A percentile compares a stretch with the other conserved stretches of the same genome.
Evolutionary conservation across 139 green algal genomes (phyloP).

Genomic region (Volvox reticuliferus): DNA sequence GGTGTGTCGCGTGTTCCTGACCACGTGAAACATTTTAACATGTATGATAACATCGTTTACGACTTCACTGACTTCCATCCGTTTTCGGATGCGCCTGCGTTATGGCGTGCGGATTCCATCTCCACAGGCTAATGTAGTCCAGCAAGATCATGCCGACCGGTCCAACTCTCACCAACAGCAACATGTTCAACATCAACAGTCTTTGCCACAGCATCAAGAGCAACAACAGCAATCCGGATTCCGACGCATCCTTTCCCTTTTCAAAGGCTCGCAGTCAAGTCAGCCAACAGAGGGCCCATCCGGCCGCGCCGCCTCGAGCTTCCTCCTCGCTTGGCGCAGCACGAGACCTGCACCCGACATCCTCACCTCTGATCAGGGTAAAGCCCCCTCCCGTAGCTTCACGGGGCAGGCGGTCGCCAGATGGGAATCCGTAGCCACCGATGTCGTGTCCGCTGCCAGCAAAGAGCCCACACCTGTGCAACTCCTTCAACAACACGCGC

Average conservation of each 20-base stretch:
- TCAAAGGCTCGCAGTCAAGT: not conserved
- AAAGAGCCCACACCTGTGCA: not conserved
- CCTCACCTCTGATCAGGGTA: not conserved
- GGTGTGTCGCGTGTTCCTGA: too few species aligned
- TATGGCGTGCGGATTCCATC: too few species aligned
- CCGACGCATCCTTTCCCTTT: not conserved
- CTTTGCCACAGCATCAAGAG: not conserved
- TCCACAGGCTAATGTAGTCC: too few species aligned
- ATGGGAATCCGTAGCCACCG: not conserved
- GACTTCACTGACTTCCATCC: too few species aligned
- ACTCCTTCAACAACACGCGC: too few species aligned
- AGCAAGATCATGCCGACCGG: too few species aligned
- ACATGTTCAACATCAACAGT: not conserved
- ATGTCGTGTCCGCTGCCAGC: not conserved
- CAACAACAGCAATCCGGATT: not conserved
- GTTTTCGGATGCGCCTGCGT: too few species aligned
- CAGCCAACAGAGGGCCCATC: not conserved
- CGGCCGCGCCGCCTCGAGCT: constrained; percentile 8
- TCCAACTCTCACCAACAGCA: not conserved
- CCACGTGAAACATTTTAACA: too few species aligned
- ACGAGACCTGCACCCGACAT: not conserved
- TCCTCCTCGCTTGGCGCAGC: constrained; percentile 3
- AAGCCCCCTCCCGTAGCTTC: not conserved
- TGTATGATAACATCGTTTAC: too few species aligned
- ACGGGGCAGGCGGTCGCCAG: not conserved